Conservation (phyloP, 768 basidiomycete genomes). For the Xerocomellus dryophilus region DNA sequence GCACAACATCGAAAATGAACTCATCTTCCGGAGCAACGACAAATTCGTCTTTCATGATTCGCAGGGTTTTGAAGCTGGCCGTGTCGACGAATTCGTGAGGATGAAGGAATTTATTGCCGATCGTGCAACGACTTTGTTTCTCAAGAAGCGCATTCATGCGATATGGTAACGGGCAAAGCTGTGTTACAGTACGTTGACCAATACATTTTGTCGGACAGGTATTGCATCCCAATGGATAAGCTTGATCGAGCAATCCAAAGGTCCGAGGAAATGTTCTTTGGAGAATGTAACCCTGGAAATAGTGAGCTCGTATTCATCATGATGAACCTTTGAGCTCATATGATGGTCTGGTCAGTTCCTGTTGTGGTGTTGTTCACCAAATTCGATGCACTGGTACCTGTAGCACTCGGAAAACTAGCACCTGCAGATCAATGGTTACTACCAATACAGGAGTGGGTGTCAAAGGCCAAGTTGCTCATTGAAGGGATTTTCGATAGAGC, state of each 20-base stretch:
- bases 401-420: not conserved
- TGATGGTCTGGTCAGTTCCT: not conserved
- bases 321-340: not conserved
- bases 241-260: too few relatives aligned
- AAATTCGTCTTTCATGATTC: slow-evolving; percentile 8
- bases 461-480: not conserved
- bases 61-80: too few relatives aligned
- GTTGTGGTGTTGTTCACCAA: slow-evolving; percentile 5
- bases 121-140: too few relatives aligned
- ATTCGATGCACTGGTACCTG: not conserved
- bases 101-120: too few relatives aligned
- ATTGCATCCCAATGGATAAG: slow-evolving; percentile 8
- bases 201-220: not conserved
- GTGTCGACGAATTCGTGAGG: too few relatives aligned
- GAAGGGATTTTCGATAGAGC: not conserved
- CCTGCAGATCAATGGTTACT: not conserved
- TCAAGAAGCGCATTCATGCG: too few relatives aligned
- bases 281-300: too few relatives aligned
- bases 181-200: too few relatives aligned
- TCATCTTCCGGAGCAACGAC: slow-evolving; percentile 2
- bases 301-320: too few relatives aligned
- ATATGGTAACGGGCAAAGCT: too few relatives aligned
- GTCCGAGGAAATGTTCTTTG: too few relatives aligned
- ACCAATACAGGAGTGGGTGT: not conserved
- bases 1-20: not conserved